Conservation (phyloP, 1,284 basidiomycete species). For the Sporisorium reilianum region DNA sequence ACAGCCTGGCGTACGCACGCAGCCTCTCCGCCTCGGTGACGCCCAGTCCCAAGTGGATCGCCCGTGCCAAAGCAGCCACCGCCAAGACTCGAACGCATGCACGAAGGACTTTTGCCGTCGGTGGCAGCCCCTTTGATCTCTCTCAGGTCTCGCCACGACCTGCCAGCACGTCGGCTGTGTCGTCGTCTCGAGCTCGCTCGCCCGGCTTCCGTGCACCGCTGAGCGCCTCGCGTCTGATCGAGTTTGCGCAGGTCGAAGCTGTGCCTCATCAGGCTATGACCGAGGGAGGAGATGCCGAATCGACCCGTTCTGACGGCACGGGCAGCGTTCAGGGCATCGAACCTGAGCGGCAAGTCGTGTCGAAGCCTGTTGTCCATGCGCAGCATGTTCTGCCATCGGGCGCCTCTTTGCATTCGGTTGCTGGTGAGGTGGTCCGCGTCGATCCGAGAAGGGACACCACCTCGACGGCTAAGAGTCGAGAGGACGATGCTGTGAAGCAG, state of each 20-base stretch:
- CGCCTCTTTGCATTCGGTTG: not conserved
- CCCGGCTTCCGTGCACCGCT: constrained; percentile 33
- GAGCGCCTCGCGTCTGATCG: constrained; percentile 43
- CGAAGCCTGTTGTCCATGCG: not conserved
- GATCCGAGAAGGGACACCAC: not conserved
- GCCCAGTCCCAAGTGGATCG: constrained; percentile 59
- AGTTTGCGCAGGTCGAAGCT: constrained; percentile 22
- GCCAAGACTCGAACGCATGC: constrained; percentile 24
- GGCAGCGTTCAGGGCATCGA: constrained; percentile 10
- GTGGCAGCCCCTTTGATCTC: constrained; percentile 24
- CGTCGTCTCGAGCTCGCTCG: constrained; percentile 19
- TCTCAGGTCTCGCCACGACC: constrained; percentile 45
- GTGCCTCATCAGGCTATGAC: constrained; percentile 18
- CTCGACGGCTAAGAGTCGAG: constrained; percentile 2
- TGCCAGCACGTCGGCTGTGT: constrained; percentile 48
- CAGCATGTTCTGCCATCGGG: constrained; percentile 1
- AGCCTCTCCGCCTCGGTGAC: constrained; percentile 59
- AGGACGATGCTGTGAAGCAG: not conserved
- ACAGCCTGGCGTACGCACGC: constrained; percentile 54
- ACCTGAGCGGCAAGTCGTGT: not conserved
- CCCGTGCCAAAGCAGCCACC: constrained; percentile 29
- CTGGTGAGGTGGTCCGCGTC: not conserved
- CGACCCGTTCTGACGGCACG: constrained; percentile 17
- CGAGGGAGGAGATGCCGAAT: constrained; percentile 20
- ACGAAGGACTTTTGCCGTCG: constrained; percentile 28